Evolutionary conservation across 1,284 basidiomycete genomes (phyloP).

Genomic region (Moesziomyces sp.): DNA sequence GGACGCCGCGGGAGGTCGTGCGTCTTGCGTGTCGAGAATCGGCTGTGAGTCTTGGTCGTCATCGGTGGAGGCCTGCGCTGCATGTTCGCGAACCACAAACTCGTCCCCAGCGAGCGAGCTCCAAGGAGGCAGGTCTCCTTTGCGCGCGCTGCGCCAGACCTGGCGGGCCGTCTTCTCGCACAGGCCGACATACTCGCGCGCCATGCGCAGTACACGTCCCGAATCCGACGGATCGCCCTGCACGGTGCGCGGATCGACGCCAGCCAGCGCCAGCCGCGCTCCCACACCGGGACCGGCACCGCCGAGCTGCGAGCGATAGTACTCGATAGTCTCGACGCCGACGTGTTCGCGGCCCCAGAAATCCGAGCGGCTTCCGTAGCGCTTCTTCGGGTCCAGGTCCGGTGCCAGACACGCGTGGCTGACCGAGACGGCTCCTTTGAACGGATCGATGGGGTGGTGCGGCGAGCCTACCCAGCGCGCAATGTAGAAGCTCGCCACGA

Average conservation of each 20-base stretch:
- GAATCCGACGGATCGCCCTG: constrained; percentile 20
- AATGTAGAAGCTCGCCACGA: constrained; percentile 62
- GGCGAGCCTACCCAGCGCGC: constrained; percentile 64
- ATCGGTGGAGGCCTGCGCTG: constrained; percentile 12
- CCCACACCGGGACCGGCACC: constrained; percentile 34
- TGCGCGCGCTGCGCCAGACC: constrained; percentile 52
- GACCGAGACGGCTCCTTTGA: constrained; percentile 66
- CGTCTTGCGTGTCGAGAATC: constrained; percentile 25
- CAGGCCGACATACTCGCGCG: constrained; percentile 39
- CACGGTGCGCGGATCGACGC: constrained; percentile 27
- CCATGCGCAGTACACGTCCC: constrained; percentile 35
- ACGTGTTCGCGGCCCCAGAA: constrained; percentile 63
- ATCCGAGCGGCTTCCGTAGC: constrained; percentile 62
- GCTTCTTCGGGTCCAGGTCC: constrained; percentile 49
- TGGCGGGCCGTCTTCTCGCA: constrained; percentile 46
- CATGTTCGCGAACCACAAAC: constrained; percentile 30
- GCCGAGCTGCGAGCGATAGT: constrained; percentile 51
- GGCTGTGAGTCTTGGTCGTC: constrained; percentile 21
- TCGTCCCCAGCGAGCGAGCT: constrained; percentile 40
- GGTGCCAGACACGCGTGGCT: constrained; percentile 60
- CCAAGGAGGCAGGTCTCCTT: constrained; percentile 55
- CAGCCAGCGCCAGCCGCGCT: constrained; percentile 39
- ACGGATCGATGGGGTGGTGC: constrained; percentile 63
- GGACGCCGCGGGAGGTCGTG: constrained; percentile 19
- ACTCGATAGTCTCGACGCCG: constrained; percentile 53